phyloP scores from a whole-genome alignment of 2,329 filamentous ascomycete genomes.

The Cadophora sp. region DNA sequence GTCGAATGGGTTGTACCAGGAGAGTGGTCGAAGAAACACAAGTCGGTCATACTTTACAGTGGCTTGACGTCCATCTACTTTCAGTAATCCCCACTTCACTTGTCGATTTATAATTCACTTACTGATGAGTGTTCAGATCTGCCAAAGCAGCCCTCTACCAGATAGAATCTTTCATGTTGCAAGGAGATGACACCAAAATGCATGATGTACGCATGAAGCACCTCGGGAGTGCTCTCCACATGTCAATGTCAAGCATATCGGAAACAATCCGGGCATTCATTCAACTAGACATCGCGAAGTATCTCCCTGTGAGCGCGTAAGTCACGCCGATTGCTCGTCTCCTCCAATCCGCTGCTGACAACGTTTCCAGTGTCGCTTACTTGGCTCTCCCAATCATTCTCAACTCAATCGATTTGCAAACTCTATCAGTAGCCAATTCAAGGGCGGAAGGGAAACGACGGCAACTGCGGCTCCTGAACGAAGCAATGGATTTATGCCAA shows the following conservation, averaged over 20 bases:
- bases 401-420: conserved; percentile 15
- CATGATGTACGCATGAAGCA: conserved; percentile 17
- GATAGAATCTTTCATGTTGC: conserved; percentile 16
- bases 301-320: conserved; percentile 19
- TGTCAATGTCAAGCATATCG: conserved; percentile 16
- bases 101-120: not conserved
- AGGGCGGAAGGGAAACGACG: conserved; percentile 7
- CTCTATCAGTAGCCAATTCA: not conserved
- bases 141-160: conserved; percentile 19
- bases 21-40: conserved; percentile 4
- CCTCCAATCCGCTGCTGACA: not conserved
- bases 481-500: conserved; percentile 15
- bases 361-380: conserved; percentile 4
- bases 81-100: conserved; percentile 4
- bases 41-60: conserved; percentile 18
- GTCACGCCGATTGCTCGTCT: not conserved
- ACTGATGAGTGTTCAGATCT: conserved; percentile 11
- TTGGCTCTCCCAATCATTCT: conserved; percentile 18
- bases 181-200: not conserved
- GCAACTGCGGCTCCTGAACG: conserved; percentile 16
- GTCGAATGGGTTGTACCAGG: not conserved
- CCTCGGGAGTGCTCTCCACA: conserved; percentile 14
- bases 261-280: conserved; percentile 15
- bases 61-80: conserved; percentile 20
- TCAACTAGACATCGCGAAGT: conserved; percentile 17